Evolutionary conservation across 371 early-diverging fungal species (phyloP).

Genomic region (Mortierella sp.): DNA sequence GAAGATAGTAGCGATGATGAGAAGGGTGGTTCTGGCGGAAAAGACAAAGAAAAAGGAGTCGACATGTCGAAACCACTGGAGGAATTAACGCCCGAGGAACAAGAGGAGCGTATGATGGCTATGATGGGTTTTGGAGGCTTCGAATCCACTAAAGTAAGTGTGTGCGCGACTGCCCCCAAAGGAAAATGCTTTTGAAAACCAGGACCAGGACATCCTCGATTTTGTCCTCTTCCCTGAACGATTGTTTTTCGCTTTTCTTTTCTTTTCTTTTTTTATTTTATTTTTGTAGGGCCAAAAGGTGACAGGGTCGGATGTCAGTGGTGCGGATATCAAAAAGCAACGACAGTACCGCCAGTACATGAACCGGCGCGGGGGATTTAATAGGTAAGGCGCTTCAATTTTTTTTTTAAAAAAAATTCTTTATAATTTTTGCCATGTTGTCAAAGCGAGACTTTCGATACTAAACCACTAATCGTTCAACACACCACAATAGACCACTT

Average conservation of each 20-base stretch:
- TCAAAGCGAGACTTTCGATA: no score
- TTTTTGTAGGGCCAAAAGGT: conserved; percentile 68
- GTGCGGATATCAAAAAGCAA: conserved; percentile 76
- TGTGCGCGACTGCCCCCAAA: background rate
- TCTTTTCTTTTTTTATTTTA: background rate
- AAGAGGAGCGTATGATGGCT: conserved; percentile 73
- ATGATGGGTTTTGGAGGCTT: conserved; percentile 93
- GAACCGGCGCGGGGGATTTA: conserved; percentile 95
- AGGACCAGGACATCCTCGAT: background rate
- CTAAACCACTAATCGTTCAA: no score
- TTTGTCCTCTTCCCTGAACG: background rate
- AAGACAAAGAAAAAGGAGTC: background rate
- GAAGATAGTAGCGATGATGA: conserved; percentile 43
- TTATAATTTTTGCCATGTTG: no score
- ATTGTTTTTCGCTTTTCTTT: background rate
- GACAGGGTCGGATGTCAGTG: conserved; percentile 72
- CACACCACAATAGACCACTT: no score
- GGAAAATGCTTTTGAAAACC: background rate
- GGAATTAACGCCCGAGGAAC: conserved; percentile 55
- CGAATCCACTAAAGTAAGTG: conserved; percentile 83
- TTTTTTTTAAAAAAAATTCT: no score
- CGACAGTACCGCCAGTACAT: conserved; percentile 94
- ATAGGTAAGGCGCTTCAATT: conserved; percentile 53
- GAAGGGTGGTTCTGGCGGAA: conserved; percentile 1
- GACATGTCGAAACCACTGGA: conserved; percentile 16